Evolutionary conservation across 169 alveolate species (phyloP), one percentile per base, ranked within the genome.

Genomic region (Blepharisma undulans): DNA sequence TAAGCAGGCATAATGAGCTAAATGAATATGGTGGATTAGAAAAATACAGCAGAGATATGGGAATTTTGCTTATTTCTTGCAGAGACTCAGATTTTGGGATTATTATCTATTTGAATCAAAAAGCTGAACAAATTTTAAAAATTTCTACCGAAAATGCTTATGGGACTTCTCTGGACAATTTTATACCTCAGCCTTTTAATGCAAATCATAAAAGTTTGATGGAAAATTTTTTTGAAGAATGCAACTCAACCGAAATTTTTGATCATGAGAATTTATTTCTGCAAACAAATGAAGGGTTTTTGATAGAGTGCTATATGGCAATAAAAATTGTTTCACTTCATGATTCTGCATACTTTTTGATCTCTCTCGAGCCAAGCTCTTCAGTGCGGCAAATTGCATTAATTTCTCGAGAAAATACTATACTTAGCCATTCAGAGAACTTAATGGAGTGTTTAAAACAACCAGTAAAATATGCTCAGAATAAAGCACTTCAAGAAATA

Each of bases 11-110:
- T n/a, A n/a, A n/a, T n/a, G n/a, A 78, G n/a, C 25, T 8, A 4
- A 30, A 6, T 25, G n/a, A 18, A 22, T 22, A 27, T 7, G 16
- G 12, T 4, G 34, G 5, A 4, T 27, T 78, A 19, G 33, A 78
- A 19, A 22, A 78, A 8, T 78, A 22, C 33, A 6, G 33, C 4
- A 33, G 19, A 78, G 4, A 4, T 12, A 78, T 22, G 6, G 85
- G 85, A 30, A 78, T 78, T 78, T 27, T 78, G 85, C 48, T 78
- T 19, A 48, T 78, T 78, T 78, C 85, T 27, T 25, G 61, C n/a
- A 5, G 12, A 78, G 33, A n/a, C 2, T 7, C 5, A 6, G 19
- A 22, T 78, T 22, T 30, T 19, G 85, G 85, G 5, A 7, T 6
- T 4, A 78, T 78, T 25, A 22, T 78, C 25, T 78, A 7, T 16